Conservation (phyloP, 169 alveolate genomes). For the Eimeria acervulina region DNA sequence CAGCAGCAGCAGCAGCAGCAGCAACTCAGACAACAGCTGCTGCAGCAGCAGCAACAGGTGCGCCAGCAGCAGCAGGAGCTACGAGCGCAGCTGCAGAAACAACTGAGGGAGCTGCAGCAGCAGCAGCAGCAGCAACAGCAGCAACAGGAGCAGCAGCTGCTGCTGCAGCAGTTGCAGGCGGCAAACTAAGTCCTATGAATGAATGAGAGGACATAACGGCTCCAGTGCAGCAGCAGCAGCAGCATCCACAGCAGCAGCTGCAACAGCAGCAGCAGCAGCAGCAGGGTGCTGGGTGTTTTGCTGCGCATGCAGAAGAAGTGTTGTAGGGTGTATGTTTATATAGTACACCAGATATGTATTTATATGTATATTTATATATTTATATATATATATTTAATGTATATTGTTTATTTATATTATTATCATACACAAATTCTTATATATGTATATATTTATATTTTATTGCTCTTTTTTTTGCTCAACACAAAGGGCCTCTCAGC, state of each 20-base stretch:
- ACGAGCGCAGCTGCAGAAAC: background rate
- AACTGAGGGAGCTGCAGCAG: slow-evolving; percentile 21
- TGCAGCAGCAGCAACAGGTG: too few species aligned
- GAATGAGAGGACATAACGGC: background rate
- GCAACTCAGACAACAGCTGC: too few species aligned
- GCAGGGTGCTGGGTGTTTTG: background rate
- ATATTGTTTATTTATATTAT: too few species aligned
- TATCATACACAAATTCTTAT: too few species aligned
- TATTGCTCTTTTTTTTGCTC: too few species aligned
- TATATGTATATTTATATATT: too few species aligned
- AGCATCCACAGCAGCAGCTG: background rate
- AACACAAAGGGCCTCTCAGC: background rate
- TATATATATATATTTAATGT: too few species aligned
- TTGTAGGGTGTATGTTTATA: too few species aligned
- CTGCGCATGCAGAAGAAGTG: background rate
- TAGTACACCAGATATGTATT: too few species aligned
- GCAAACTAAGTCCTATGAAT: background rate
- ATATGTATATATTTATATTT: too few species aligned
- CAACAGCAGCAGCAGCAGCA: slow-evolving; percentile 33
- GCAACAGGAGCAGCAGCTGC: slow-evolving; percentile 17
- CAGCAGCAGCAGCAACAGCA: background rate
- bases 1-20: background rate
- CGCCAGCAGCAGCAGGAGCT: too few species aligned
- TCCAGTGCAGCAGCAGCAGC: background rate
- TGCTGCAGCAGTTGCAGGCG: background rate